A percentile compares a stretch with the other conserved stretches of the same genome.
These are phyloP conservation scores for Verticillium alfalfae DNA, from an alignment of 2,329 filamentous ascomycete genomes.

Conservation along the genomic window DNA sequence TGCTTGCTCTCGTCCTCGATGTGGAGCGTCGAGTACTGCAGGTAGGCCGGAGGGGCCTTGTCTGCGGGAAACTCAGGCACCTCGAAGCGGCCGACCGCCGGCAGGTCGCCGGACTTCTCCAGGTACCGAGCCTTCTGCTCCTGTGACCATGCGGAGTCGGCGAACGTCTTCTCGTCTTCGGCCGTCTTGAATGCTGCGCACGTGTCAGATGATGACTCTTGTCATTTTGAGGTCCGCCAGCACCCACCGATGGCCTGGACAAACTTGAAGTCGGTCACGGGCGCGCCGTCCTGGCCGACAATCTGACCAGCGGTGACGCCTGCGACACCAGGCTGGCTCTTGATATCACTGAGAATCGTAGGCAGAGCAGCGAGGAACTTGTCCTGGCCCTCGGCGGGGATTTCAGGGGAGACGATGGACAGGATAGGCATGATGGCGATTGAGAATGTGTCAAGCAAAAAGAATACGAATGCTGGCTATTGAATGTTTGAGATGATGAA, in stretches of 20 bases:
- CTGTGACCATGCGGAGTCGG: constrained; percentile 4
- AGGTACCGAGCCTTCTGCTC: not conserved
- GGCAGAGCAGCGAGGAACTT: constrained; percentile 7
- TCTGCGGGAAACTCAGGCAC: not conserved
- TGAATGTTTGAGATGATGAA: not conserved
- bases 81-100: constrained; percentile 6
- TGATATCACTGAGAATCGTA: constrained; percentile 1
- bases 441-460: not conserved
- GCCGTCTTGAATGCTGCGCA: constrained; percentile 3
- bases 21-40: constrained; percentile 3
- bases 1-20: constrained; percentile 5
- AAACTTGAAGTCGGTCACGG: constrained; percentile 7
- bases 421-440: constrained; percentile 6
- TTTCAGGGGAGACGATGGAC: constrained; percentile 1
- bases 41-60: constrained; percentile 2
- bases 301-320: constrained; percentile 2
- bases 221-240: too few species aligned
- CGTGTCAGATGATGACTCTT: not conserved
- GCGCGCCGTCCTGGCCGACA: constrained; percentile 1
- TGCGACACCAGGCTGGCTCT: constrained; percentile 5
- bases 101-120: not conserved
- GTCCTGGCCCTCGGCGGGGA: constrained; percentile 6
- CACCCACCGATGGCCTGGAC: constrained; percentile 3
- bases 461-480: not conserved
- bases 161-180: constrained; percentile 4